Percentiles rank a stretch among this genome's conserved stretches.
phyloP scores from a whole-genome alignment of 169 alveolate species.

The Babesia ovata region DNA sequence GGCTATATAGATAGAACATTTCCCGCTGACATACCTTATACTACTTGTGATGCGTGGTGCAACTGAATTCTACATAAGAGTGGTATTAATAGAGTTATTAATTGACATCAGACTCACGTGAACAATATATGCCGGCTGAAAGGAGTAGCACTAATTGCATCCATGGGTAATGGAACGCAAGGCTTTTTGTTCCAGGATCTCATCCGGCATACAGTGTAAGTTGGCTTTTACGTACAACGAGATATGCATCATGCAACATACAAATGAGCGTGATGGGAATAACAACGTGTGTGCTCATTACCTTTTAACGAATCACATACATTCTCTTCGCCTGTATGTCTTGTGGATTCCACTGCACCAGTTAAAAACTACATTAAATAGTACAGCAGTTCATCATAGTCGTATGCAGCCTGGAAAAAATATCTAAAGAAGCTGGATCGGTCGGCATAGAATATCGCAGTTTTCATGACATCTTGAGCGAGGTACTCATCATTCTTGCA shows the following conservation, averaged over 20 bases:
- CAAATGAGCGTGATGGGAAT: too few relatives aligned
- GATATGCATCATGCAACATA: too few relatives aligned
- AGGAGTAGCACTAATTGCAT: slow-evolving; percentile 68
- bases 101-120: slow-evolving; percentile 12
- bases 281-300: too few relatives aligned
- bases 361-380: too few relatives aligned
- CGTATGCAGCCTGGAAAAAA: slow-evolving; percentile 32
- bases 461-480: slow-evolving; percentile 54
- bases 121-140: slow-evolving; percentile 58
- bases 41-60: neutral
- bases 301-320: too few relatives aligned
- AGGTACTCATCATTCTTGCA: slow-evolving; percentile 42
- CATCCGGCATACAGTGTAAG: slow-evolving; percentile 69
- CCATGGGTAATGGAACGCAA: slow-evolving; percentile 66
- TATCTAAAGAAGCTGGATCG: slow-evolving; percentile 28
- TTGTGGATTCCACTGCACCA: too few relatives aligned
- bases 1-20: neutral
- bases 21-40: neutral
- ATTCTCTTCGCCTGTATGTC: too few relatives aligned
- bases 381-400: neutral
- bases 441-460: slow-evolving; percentile 67
- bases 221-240: neutral
- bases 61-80: neutral
- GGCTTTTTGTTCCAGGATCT: slow-evolving; percentile 75
- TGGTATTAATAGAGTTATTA: neutral